A percentile compares a stretch with the other conserved stretches of the same genome.
Conservation (phyloP, 2,329 filamentous ascomycete genomes). For the Elsinoe fawcettii region DNA sequence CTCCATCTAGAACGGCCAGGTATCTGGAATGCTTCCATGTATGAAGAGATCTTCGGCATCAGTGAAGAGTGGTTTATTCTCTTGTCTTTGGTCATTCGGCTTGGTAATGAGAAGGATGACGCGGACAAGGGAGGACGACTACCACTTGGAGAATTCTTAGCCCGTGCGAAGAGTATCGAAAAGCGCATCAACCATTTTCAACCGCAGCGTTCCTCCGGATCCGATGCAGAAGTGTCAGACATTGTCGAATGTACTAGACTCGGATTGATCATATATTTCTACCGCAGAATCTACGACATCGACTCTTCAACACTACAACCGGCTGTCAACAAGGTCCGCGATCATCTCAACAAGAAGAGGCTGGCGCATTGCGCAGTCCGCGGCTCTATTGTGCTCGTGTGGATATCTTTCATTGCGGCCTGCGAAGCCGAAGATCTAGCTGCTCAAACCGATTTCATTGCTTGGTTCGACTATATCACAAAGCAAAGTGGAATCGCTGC, state of each 20-base stretch:
- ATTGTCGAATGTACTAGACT: not conserved
- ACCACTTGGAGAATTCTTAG: not conserved
- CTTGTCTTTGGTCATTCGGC: not conserved
- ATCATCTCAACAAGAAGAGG: not conserved
- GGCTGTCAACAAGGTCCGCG: not conserved
- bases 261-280: not conserved
- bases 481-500: not conserved
- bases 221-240: not conserved
- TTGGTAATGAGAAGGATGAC: not conserved
- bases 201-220: not conserved
- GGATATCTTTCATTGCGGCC: not conserved
- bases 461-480: not conserved
- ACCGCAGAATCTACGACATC: not conserved
- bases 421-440: not conserved
- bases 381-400: not conserved
- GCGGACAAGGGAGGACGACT: not conserved
- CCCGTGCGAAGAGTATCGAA: not conserved
- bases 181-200: not conserved
- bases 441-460: not conserved
- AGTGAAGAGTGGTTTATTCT: not conserved
- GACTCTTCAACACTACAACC: not conserved
- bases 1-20: not conserved
- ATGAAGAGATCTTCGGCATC: constrained; percentile 2
- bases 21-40: not conserved
- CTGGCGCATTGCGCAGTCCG: not conserved